phyloP scores from a whole-genome alignment of 345 rosid genomes.

The Linum tenue region DNA sequence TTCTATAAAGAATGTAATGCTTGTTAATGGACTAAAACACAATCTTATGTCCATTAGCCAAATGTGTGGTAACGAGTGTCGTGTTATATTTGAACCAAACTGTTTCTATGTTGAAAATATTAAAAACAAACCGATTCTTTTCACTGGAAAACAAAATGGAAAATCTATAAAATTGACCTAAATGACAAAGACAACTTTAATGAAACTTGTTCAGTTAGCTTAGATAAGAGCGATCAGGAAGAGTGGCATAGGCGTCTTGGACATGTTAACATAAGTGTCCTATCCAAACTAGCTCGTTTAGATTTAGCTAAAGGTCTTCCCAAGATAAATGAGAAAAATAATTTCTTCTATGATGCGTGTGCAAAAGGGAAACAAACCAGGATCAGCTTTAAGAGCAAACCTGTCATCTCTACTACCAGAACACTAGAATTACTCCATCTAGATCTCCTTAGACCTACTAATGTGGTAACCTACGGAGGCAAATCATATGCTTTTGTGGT shows the following conservation, averaged over 20 bases:
- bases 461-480: not conserved
- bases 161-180: too few relatives aligned
- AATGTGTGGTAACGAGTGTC: too few relatives aligned
- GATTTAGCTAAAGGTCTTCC: too few relatives aligned
- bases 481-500: not conserved
- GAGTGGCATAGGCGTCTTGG: too few relatives aligned
- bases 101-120: not conserved
- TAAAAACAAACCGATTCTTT: not conserved
- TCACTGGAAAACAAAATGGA: too few relatives aligned
- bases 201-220: too few relatives aligned
- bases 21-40: conserved; percentile 2
- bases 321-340: not conserved
- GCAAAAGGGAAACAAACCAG: not conserved
- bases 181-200: too few relatives aligned
- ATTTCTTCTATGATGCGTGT: too few relatives aligned
- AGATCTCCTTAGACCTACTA: conserved; percentile 1
- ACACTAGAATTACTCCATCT: not conserved
- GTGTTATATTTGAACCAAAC: not conserved
- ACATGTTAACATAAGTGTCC: too few relatives aligned
- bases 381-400: not conserved
- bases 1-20: not conserved
- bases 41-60: not conserved
- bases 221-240: too few relatives aligned
- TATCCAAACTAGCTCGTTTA: too few relatives aligned
- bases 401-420: not conserved